Evolutionary conservation across 2,329 filamentous ascomycete genomes (phyloP).

Genomic region (Trichoderma lentiforme): DNA sequence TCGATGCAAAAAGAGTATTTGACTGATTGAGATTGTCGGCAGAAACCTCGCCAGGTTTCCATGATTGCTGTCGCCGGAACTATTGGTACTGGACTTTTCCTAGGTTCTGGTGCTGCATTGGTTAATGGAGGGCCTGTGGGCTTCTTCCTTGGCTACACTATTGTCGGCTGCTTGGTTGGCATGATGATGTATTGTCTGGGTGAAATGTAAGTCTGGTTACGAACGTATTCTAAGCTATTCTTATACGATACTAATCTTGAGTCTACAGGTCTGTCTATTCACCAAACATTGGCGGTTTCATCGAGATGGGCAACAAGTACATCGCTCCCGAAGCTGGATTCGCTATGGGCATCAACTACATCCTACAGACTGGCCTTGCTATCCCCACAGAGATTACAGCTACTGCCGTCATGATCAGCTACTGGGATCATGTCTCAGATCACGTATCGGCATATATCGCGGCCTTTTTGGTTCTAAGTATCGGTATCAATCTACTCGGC

Average conservation of each 20-base stretch:
- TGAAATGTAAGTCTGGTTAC: constrained; percentile 19
- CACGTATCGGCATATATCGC: constrained; percentile 21
- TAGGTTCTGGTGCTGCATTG: constrained; percentile 22
- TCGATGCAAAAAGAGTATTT: background rate
- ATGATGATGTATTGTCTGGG: constrained; percentile 23
- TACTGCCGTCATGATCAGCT: constrained; percentile 23
- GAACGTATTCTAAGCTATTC: background rate
- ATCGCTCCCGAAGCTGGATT: constrained; percentile 25
- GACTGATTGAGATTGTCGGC: background rate
- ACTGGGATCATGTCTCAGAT: constrained; percentile 21
- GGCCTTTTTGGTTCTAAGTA: constrained; percentile 21
- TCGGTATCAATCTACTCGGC: constrained; percentile 22
- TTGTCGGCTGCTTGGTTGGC: constrained; percentile 19
- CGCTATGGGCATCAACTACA: constrained; percentile 25
- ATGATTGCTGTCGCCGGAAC: constrained; percentile 42
- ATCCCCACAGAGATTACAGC: constrained; percentile 25
- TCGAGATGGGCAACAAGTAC: constrained; percentile 27
- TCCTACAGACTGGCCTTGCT: constrained; percentile 23
- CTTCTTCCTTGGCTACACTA: constrained; percentile 20
- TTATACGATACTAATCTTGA: background rate
- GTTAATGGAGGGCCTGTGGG: constrained; percentile 20
- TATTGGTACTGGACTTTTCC: constrained; percentile 33
- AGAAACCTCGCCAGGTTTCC: constrained; percentile 26
- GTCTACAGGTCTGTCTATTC: constrained; percentile 23
- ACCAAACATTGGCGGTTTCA: constrained; percentile 26